phyloP scores from a whole-genome alignment of 1,284 basidiomycete genomes.

The Irpex sp. region DNA sequence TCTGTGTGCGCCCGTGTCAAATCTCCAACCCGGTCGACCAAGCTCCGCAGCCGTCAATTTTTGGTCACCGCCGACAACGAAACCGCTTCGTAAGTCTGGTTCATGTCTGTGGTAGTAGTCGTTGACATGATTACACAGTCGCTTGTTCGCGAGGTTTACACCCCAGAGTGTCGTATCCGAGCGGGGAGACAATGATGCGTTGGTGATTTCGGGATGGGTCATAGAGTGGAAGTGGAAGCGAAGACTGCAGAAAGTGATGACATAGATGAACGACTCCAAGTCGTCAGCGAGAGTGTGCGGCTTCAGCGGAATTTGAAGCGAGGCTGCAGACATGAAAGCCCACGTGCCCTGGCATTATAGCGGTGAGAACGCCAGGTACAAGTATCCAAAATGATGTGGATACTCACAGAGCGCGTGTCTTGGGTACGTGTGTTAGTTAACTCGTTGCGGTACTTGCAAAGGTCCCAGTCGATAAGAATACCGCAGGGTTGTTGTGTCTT shows the following conservation, averaged over 20 bases:
- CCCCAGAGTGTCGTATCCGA: not conserved
- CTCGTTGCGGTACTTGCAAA: conserved; percentile 6
- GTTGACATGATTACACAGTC: not conserved
- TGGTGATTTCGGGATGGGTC: not conserved
- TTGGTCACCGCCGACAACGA: not conserved
- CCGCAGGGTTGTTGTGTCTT: not conserved
- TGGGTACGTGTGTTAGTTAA: not conserved
- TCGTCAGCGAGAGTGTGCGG: conserved; percentile 6
- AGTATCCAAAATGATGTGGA: not conserved
- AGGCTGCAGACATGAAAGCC: conserved; percentile 3
- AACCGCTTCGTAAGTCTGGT: not conserved
- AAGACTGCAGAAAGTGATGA: not conserved
- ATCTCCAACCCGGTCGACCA: not conserved
- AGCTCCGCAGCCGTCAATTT: not conserved
- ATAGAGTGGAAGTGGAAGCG: not conserved
- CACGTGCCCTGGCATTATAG: conserved; percentile 2
- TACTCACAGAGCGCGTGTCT: not conserved
- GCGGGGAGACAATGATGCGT: too few species aligned
- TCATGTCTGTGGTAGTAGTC: not conserved
- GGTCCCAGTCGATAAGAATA: conserved; percentile 17
- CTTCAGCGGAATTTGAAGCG: not conserved
- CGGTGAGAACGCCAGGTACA: not conserved
- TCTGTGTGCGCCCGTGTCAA: not conserved
- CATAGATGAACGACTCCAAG: conserved; percentile 4
- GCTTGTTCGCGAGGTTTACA: not conserved